Conservation (phyloP, 2,329 filamentous ascomycete species). For the Ophioceras dolichostomum region DNA sequence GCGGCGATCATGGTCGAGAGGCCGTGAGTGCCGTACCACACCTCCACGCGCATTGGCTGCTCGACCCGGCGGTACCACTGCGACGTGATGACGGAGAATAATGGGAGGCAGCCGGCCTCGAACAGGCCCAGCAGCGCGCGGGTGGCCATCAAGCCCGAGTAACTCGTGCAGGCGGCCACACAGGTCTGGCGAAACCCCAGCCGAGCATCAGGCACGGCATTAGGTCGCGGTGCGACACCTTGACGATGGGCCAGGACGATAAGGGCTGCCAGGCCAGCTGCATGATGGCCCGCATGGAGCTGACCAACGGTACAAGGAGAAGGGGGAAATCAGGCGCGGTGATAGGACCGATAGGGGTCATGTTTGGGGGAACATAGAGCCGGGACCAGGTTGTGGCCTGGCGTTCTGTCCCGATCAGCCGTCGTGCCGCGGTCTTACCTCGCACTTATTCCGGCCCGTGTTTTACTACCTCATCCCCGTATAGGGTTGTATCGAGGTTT, state of each 20-base stretch:
- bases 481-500: no score
- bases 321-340: no score
- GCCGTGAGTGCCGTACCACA: constrained; percentile 56
- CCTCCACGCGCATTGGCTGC: constrained; percentile 49
- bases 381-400: no score
- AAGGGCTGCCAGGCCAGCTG: constrained; percentile 50
- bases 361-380: no score
- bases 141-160: constrained; percentile 12
- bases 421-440: no score
- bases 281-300: constrained; percentile 45
- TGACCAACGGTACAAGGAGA: no score
- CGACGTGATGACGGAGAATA: constrained; percentile 32
- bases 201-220: constrained; percentile 36
- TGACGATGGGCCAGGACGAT: constrained; percentile 46
- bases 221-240: constrained; percentile 44
- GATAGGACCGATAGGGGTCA: no score
- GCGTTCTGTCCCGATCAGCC: no score
- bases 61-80: constrained; percentile 38
- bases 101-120: constrained; percentile 26
- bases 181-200: constrained; percentile 30
- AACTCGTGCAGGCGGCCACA: constrained; percentile 16
- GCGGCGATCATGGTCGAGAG: constrained; percentile 44
- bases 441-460: no score
- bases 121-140: constrained; percentile 22
- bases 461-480: no score